Evolutionary conservation across 495 filamentous ascomycete genomes (phyloP), one percentile per base, ranked within the genome.

Genomic region (Penicillium bialowiezense): DNA sequence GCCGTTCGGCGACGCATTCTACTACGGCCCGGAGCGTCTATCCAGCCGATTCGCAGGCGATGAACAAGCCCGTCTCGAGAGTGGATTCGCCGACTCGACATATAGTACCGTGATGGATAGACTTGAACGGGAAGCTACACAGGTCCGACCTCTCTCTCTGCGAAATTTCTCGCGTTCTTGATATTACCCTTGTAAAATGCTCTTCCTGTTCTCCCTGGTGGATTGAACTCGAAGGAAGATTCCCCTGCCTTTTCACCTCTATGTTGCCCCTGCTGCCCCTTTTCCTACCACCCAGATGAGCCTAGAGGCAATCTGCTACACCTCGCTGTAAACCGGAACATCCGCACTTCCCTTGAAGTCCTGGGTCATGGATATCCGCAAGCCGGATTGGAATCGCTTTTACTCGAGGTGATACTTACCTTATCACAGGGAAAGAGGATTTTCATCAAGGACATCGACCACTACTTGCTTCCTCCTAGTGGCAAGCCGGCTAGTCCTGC

Each of bases 361-460:
- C 28, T 18, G 23, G 33, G 33, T 5, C 12, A 28, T 28, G 39
- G 37, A 50, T 13, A 21, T 32, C 41, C 18, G 24, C n/a, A 9
- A 9, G 8, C n/a, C 33, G 41, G 32, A 51, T 37, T 29, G n/a
- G 3, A 50, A 34, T 17, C 34, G 13, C 49, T 43, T 44, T 41
- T 46, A 31, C 9, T 34, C 31, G 39, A 46, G 40, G 37, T 43
- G 51, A 62, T 56, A 67, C 72, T 77, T 71, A 78, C 67, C 65
- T 50, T 58, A 23, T 17, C 48, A 33, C 52, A 70, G 58, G 62
- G 70, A 55, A 96, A 96, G 71, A 86, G 93, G 48, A 68, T 96
- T 56, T 95, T 97, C 75, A 93, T 98, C 80, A 98, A 98, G 67
- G 93, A 97, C 67, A 98, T 98, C 61, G 80, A 86, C 31, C 83